Base-by-base conservation (phyloP, 768 basidiomycete genomes). In the Termitomyces heimii region DNA sequence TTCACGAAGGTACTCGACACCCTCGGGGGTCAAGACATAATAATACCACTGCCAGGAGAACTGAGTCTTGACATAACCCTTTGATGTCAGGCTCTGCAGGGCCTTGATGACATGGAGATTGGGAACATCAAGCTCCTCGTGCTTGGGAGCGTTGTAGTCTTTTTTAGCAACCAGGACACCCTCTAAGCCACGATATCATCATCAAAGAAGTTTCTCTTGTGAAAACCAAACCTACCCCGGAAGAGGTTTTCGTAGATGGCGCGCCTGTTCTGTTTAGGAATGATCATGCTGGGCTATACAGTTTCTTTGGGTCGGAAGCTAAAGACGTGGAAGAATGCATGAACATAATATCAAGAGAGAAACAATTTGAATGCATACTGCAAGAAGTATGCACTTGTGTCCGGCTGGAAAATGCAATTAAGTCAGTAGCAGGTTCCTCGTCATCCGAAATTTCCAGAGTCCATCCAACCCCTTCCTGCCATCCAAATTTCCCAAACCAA, bases 21-120 rank as follows among this genome's bases (percentile, higher is more conserved):
- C 97, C 75, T 98, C 97, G 53, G 93, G 88, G 66, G 95, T 99
- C 69, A 99, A 82, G 68, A 85, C 83, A 78, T 98, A 99, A 79
- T 98, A 99, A 78, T 97, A 99, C 82, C 86, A 97, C 70, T 98
- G 94, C 97, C 97, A 99, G 49, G 90, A 94, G 82, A 98, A 98
- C 71, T 94, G 96, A 65, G 97, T 99, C 85, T 98, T 98, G 79
- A 98, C 94, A 74, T 80, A 86, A 56, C 96, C 95, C 70, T 74
- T 80, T 43, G 83, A 85, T 63, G 81, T 86, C 64, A 86, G 73
- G 73, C 83, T 85, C 66, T 85, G 84, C 69, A 85, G 75, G 50
- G 83, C 83, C 75, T 86, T 86, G 75, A 86, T 85, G 60, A 85
- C 85, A 62, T 86, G 75, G 53, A 86, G 81, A 66, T 86, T 86